Percentiles rank a stretch among this genome's conserved stretches.
phyloP scores from a whole-genome alignment of 1,284 basidiomycete genomes.

The Entoloma clypeatum region DNA sequence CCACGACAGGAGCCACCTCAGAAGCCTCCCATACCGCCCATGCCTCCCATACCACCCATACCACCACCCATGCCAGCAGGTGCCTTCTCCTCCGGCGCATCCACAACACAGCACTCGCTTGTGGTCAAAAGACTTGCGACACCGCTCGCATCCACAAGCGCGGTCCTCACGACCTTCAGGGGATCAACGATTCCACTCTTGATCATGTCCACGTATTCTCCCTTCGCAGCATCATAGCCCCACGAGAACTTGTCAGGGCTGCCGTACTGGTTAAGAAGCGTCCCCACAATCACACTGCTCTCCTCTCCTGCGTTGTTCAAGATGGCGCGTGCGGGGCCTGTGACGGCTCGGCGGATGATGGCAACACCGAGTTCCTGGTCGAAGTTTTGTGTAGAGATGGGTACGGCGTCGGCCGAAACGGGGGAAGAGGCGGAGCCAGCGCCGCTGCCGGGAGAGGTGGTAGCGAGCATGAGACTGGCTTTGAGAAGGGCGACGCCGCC shows the following conservation, averaged over 20 bases:
- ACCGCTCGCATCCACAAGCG: slow-evolving; percentile 84
- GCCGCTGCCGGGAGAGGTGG: slow-evolving; percentile 46
- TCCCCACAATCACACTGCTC: slow-evolving; percentile 89
- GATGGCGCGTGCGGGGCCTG: slow-evolving; percentile 85
- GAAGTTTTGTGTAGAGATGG: slow-evolving; percentile 86
- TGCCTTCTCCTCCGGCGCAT: slow-evolving; percentile 81
- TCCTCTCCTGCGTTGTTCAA: slow-evolving; percentile 96
- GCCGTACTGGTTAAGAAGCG: slow-evolving; percentile 70
- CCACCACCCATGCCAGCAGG: slow-evolving; percentile 46
- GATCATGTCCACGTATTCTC: slow-evolving; percentile 95
- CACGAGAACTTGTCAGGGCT: slow-evolving; percentile 67
- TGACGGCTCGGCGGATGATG: slow-evolving; percentile 88
- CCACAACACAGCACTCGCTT: slow-evolving; percentile 90
- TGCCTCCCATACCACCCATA: slow-evolving; percentile 56
- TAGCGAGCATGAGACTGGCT: slow-evolving; percentile 78
- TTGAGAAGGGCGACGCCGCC: slow-evolving; percentile 92
- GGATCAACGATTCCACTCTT: slow-evolving; percentile 92
- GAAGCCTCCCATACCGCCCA: slow-evolving; percentile 29
- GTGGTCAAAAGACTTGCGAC: slow-evolving; percentile 92
- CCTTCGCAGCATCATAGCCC: slow-evolving; percentile 92
- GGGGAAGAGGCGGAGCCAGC: slow-evolving; percentile 34
- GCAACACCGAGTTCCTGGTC: slow-evolving; percentile 96
- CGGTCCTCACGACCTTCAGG: slow-evolving; percentile 89
- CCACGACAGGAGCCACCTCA: slow-evolving; percentile 11
- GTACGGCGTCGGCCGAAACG: slow-evolving; percentile 51